These are phyloP conservation scores for Colletotrichum tofieldiae DNA, from an alignment of 2,329 filamentous ascomycete genomes.

Conservation along the genomic window DNA sequence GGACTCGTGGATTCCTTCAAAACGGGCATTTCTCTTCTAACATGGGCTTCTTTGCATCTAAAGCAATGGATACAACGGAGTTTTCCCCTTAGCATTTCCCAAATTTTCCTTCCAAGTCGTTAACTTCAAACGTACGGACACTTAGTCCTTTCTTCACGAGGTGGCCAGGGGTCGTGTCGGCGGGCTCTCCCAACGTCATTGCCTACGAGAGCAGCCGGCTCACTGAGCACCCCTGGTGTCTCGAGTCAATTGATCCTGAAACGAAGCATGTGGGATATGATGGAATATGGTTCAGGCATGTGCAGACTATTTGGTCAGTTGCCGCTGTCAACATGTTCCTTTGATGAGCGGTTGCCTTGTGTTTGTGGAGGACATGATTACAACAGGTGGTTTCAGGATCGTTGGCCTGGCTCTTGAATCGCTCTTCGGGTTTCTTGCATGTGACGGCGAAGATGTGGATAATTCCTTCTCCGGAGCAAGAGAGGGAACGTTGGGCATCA, in stretches of 20 bases:
- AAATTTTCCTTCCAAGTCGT: not conserved
- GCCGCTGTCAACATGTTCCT: conserved; percentile 16
- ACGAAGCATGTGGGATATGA: conserved; percentile 33
- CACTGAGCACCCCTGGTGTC: not conserved
- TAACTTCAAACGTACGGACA: conserved; percentile 14
- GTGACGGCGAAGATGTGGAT: conserved; percentile 23
- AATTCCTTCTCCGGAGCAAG: not conserved
- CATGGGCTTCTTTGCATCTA: conserved; percentile 33
- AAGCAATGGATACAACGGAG: conserved; percentile 32
- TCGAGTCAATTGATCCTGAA: conserved; percentile 16
- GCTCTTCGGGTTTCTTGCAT: conserved; percentile 20
- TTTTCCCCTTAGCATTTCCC: conserved; percentile 20
- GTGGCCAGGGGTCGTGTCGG: conserved; percentile 1
- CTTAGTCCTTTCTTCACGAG: not conserved
- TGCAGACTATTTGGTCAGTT: conserved; percentile 33
- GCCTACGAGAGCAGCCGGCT: not conserved
- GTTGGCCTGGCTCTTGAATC: conserved; percentile 20
- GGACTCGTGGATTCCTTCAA: conserved; percentile 36
- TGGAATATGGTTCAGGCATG: conserved; percentile 34
- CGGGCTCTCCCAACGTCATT: not conserved
- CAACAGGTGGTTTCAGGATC: conserved; percentile 36
- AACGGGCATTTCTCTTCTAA: conserved; percentile 37
- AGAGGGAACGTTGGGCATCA: not conserved
- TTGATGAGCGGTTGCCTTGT: conserved; percentile 2
- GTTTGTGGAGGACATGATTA: not conserved